Percentiles rank a stretch among this genome's conserved stretches.
Conservation (phyloP, 306 rosid species). For the Delonix regia region DNA sequence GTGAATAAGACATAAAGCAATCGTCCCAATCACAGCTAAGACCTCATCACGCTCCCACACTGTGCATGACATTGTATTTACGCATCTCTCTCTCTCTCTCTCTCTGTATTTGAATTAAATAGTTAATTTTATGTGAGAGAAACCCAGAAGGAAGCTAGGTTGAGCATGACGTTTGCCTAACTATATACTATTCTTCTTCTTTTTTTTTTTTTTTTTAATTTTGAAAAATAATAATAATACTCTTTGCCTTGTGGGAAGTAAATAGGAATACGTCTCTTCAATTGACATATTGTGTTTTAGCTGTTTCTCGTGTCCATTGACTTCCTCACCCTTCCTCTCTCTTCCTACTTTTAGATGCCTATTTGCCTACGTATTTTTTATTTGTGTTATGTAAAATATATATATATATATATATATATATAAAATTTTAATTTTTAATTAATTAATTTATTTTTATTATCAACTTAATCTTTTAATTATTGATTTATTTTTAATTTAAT, state of each 20-base stretch:
- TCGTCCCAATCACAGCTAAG: slow-evolving; percentile 19
- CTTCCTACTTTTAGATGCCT: no score
- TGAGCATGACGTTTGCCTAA: slow-evolving; percentile 57
- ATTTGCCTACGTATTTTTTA: no score
- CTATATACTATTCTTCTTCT: slow-evolving; percentile 24
- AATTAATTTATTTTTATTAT: no score
- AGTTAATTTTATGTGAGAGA: neutral
- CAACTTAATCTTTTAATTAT: no score
- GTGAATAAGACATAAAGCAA: slow-evolving; percentile 55
- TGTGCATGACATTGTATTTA: slow-evolving; percentile 21
- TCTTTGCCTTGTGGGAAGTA: slow-evolving; percentile 26
- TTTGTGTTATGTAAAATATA: no score
- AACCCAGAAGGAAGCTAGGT: neutral
- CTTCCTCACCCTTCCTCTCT: neutral
- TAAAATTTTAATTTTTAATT: no score
- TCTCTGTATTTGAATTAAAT: neutral
- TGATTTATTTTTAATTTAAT: no score
- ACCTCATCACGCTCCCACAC: neutral
- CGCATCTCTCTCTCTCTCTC: neutral
- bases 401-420: no score
- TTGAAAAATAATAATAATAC: neutral
- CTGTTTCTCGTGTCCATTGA: slow-evolving; percentile 31
- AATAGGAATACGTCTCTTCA: slow-evolving; percentile 51
- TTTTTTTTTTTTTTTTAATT: neutral
- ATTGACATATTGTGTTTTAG: slow-evolving; percentile 27